Conservation (phyloP, 2,329 filamentous ascomycete species). For the Ambrosiella beaveri region DNA sequence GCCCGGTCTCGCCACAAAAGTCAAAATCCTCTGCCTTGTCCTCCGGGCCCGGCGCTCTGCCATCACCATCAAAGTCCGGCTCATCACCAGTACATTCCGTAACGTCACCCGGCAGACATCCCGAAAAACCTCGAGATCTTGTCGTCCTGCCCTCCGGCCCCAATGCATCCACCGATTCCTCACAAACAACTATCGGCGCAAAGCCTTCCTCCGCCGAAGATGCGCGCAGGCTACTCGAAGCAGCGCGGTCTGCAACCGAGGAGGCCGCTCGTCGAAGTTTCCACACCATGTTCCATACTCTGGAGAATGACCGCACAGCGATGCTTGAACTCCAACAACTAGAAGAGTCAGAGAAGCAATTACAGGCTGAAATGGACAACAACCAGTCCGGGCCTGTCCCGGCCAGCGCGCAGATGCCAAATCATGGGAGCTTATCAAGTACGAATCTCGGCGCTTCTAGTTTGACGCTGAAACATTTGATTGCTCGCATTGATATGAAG, state of each 20-base stretch:
- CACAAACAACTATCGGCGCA: constrained; percentile 18
- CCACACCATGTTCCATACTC: constrained; percentile 82
- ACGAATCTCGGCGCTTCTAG: constrained; percentile 92
- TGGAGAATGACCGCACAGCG: constrained; percentile 86
- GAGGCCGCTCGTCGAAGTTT: constrained; percentile 81
- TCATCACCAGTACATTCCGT: constrained; percentile 48
- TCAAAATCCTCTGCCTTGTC: constrained; percentile 24
- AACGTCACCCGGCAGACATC: constrained; percentile 31
- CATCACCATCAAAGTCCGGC: constrained; percentile 54
- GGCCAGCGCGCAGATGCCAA: constrained; percentile 29
- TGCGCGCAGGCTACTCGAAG: constrained; percentile 81
- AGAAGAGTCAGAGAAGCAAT: constrained; percentile 88
- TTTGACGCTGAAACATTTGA: constrained; percentile 89
- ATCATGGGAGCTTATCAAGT: constrained; percentile 61
- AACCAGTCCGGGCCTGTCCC: constrained; percentile 34
- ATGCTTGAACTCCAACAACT: constrained; percentile 97
- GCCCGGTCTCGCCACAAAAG: constrained; percentile 33
- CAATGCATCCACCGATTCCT: constrained; percentile 27
- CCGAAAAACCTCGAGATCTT: constrained; percentile 11
- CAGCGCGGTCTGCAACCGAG: constrained; percentile 78
- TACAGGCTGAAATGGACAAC: constrained; percentile 85
- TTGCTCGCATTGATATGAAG: constrained; percentile 86
- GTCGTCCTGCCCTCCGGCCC: constrained; percentile 15
- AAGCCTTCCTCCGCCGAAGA: constrained; percentile 57
- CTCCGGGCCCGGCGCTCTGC: constrained; percentile 38